Evolutionary conservation across 371 early-diverging fungal species (phyloP), one percentile per base, ranked within the genome.

Genomic region (Syncephalastrum racemosum): DNA sequence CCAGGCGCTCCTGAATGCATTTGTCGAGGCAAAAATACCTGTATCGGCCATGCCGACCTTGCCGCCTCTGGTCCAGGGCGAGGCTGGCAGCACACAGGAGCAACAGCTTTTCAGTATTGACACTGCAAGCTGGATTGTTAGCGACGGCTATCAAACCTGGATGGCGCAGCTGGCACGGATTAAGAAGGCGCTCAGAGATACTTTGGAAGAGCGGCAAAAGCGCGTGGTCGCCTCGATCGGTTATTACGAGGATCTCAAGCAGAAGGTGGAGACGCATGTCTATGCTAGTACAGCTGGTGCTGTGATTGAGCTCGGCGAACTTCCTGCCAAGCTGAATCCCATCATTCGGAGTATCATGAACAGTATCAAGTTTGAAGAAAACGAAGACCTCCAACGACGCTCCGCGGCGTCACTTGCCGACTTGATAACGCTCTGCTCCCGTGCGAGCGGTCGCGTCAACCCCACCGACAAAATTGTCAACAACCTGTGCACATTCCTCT

Each of bases 321-420:
- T 97, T 12, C 97, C 97, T 4, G 53, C 79, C 2, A 95, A 93
- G 65, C 80, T 95, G 12, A 94, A 90, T 57, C 89, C 91, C 3
- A 75, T 98, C 12, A 85, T 97, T 47, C 85, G 93, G 19, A 77
- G 91, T 48, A 75, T 98, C 22, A 97, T 96, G 95, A 86, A 89
- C 56, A 83, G 91, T 12, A 82, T 97, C 53, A 92, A 95, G 56
- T 80, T 79, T 51, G 95, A 95, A 64, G 83, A 81, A 45, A 90
- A 87, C 47, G 58, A 71, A 6, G 86, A 88, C 39, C 66, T 93
- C 20, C 93, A 93, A 50, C 61, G 70, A 50, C 73, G 86, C 10
- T 80, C 87, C 0, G 86, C 87, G 8, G 60, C 76, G 2, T 82
- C 84, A 0, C 56, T 87, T 19, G 77, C 85, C 2, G 79, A 77